Percentiles rank a stretch among this genome's conserved stretches.
phyloP scores from a whole-genome alignment of 768 basidiomycete genomes.

The Pholiota microspora region DNA sequence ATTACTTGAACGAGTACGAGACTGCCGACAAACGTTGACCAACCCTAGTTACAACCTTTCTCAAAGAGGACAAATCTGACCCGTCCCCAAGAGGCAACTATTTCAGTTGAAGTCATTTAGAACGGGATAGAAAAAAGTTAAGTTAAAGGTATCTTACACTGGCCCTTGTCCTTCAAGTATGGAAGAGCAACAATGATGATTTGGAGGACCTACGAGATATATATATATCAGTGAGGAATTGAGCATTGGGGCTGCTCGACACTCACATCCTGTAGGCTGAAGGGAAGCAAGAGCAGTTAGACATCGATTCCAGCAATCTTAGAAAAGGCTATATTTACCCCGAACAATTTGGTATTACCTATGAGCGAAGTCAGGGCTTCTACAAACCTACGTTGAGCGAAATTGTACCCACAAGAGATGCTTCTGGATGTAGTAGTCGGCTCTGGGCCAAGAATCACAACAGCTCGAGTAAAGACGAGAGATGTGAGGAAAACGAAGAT shows the following conservation, averaged over 20 bases:
- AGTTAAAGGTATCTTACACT: not conserved
- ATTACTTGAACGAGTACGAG: too few relatives aligned
- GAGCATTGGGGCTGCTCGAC: too few relatives aligned
- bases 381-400: not conserved
- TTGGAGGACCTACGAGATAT: not conserved
- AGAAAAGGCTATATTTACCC: not conserved
- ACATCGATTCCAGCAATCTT: not conserved
- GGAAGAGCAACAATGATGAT: not conserved
- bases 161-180: not conserved
- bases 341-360: not conserved
- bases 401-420: not conserved
- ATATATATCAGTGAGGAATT: not conserved
- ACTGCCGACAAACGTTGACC: too few relatives aligned
- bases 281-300: not conserved
- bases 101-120: not conserved
- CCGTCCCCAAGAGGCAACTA: not conserved
- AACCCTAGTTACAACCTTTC: not conserved
- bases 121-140: not conserved
- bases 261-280: not conserved
- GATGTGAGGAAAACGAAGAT: not conserved
- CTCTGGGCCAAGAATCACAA: not conserved
- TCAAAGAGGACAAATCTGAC: not conserved
- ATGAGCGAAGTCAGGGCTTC: not conserved
- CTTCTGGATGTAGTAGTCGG: not conserved
- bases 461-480: not conserved